These are phyloP conservation scores for Xylaria sp. DNA, from an alignment of 2,329 filamentous ascomycete genomes.

Conservation along the genomic window DNA sequence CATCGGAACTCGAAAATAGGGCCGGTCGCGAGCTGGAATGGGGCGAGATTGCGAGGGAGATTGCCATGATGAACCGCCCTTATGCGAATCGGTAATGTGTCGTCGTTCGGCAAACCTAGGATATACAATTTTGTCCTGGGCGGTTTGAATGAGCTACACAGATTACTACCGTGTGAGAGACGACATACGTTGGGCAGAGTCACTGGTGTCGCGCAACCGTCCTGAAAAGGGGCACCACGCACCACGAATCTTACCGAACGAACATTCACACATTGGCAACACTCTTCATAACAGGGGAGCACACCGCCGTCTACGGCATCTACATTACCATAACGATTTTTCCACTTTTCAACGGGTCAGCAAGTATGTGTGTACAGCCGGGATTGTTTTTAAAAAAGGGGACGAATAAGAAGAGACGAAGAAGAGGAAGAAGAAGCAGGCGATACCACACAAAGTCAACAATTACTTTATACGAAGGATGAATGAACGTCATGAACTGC, in stretches of 20 bases:
- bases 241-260: background rate
- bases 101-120: no score
- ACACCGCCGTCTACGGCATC: background rate
- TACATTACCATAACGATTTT: background rate
- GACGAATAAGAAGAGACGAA: no score
- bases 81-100: slow-evolving; percentile 59
- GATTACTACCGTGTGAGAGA: background rate
- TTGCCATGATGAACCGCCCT: slow-evolving; percentile 92
- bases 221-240: background rate
- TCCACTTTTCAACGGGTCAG: background rate
- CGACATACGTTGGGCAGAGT: background rate
- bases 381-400: no score
- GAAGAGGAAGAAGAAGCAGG: background rate
- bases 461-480: background rate
- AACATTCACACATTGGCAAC: background rate
- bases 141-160: background rate
- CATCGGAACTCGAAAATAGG: slow-evolving; percentile 23
- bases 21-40: slow-evolving; percentile 81
- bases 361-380: background rate
- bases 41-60: slow-evolving; percentile 80
- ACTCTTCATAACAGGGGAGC: background rate
- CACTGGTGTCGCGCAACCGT: background rate
- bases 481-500: no score
- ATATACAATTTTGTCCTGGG: background rate
- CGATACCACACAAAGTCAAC: background rate